Conservation (phyloP, 495 filamentous ascomycete genomes). For the Aspergillus taichungensis region DNA sequence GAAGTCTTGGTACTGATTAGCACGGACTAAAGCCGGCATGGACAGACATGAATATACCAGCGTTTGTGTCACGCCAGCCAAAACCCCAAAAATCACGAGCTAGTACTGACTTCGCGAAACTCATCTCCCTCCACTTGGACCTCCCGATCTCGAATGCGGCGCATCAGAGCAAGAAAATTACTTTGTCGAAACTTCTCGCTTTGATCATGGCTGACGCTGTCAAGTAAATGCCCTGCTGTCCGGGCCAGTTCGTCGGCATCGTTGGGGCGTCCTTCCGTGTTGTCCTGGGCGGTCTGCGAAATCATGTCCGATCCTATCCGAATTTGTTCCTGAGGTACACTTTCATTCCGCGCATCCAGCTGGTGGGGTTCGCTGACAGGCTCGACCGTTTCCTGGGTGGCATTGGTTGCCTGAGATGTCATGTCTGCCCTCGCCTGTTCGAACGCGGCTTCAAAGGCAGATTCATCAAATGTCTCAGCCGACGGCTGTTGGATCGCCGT, state of each 20-base stretch:
- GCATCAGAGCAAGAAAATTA: conserved; percentile 70
- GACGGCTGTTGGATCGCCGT: conserved; percentile 10
- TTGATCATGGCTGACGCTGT: conserved; percentile 58
- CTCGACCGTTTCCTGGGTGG: conserved; percentile 9
- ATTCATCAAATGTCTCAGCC: conserved; percentile 44
- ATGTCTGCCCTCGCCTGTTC: conserved; percentile 38
- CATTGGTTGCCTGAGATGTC: conserved; percentile 19
- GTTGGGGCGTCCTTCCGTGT: conserved; percentile 13
- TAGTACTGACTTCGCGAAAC: conserved; percentile 48
- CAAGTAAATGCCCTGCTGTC: conserved; percentile 62
- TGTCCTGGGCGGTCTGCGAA: conserved; percentile 20
- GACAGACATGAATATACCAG: conserved; percentile 30
- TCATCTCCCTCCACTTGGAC: conserved; percentile 46
- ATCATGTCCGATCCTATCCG: conserved; percentile 48
- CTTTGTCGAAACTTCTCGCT: conserved; percentile 70
- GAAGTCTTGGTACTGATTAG: conserved; percentile 30
- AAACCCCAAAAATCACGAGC: conserved; percentile 32
- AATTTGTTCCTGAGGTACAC: conserved; percentile 18
- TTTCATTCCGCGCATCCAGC: neutral
- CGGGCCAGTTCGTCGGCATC: conserved; percentile 61
- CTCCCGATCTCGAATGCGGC: conserved; percentile 47
- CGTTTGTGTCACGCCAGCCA: conserved; percentile 29
- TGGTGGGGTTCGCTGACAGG: conserved; percentile 2
- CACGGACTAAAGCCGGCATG: conserved; percentile 23
- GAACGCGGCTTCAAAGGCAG: conserved; percentile 57